Base-by-base conservation (phyloP, 2,329 filamentous ascomycete genomes). In the Clonostachys rhizophaga region DNA sequence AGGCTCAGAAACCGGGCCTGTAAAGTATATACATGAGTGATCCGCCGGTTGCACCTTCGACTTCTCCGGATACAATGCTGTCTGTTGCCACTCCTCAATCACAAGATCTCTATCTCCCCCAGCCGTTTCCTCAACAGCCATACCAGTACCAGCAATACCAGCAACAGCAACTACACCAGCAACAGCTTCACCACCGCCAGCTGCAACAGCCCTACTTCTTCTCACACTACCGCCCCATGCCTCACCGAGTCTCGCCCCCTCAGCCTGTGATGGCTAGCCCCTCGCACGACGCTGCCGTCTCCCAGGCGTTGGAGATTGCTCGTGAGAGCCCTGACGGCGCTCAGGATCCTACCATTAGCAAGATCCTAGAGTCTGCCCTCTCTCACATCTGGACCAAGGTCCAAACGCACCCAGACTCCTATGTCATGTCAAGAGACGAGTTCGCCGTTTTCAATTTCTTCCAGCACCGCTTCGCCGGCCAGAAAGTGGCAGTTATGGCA, bases 391-490 rank as follows among this genome's bases (percentile, higher is more conserved):
- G 88, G 87, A 62, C 60, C 40, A 84, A 81, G 55, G 76, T 95
- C 48, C 69, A 83, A 56, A 71, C 73, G 5, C 71, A 84, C 34
- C 87, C 87, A 2, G 68, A 78, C 44, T 72, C 73, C n/a, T 95
- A 92, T 65, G 66, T 94, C 53, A 83, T 95, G 71, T 82, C 74
- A 34, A 74, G 78, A 52, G 83, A 89, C 65, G 89, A 95, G 67
- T 95, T 94, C 59, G 82, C 87, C 47, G 76, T 95, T 50, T 91
- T 95, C 79, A 95, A 94, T 71, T 92, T 86, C 66, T 92, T 87
- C 64, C 84, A 87, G 52, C 67, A 78, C 52, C 79, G 85, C 10
- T 90, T 86, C 59, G 63, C 70, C 33, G 78, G 79, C 50, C 64
- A 76, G 53, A 59, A 68, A 52, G 56, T 69, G n/a, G 74, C 74